Conservation (phyloP, 2,329 filamentous ascomycete genomes). For the Colletotrichum sp. region DNA sequence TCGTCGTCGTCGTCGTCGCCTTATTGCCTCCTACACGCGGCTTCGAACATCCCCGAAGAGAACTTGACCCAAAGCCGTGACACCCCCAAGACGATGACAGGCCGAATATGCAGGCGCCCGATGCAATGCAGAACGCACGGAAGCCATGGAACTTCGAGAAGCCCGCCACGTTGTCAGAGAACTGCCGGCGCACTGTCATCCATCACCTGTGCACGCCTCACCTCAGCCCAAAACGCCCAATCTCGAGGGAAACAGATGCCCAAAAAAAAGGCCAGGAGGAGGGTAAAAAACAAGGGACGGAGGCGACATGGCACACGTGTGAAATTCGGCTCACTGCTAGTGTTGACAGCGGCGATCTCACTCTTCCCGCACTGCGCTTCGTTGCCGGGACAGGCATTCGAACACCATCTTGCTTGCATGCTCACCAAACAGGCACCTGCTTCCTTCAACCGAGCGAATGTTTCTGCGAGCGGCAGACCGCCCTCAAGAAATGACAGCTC, state of each 20-base stretch:
- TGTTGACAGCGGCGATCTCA: conserved; percentile 1
- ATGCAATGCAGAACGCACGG: not conserved
- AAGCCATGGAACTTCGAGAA: not conserved
- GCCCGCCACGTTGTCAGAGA: not conserved
- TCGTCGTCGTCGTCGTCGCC: not conserved
- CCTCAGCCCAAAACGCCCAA: not conserved
- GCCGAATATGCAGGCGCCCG: not conserved
- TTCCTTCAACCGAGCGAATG: not conserved
- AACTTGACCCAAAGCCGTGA: not conserved
- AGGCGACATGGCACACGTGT: not conserved
- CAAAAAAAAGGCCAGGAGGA: not conserved
- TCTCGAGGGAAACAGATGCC: not conserved
- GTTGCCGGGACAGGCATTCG: not conserved
- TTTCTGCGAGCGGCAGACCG: not conserved
- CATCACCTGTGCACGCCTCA: not conserved
- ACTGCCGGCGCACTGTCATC: not conserved
- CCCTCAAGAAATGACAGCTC: not conserved
- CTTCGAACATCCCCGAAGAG: not conserved
- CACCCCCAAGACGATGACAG: not conserved
- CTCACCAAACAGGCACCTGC: not conserved
- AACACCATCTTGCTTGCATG: not conserved
- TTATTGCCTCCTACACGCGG: not conserved
- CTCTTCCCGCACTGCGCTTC: not conserved
- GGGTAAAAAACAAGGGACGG: not conserved
- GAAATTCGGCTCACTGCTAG: not conserved